Evolutionary conservation across 495 filamentous ascomycete species (phyloP).

Genomic region (Neurospora intermedia): DNA sequence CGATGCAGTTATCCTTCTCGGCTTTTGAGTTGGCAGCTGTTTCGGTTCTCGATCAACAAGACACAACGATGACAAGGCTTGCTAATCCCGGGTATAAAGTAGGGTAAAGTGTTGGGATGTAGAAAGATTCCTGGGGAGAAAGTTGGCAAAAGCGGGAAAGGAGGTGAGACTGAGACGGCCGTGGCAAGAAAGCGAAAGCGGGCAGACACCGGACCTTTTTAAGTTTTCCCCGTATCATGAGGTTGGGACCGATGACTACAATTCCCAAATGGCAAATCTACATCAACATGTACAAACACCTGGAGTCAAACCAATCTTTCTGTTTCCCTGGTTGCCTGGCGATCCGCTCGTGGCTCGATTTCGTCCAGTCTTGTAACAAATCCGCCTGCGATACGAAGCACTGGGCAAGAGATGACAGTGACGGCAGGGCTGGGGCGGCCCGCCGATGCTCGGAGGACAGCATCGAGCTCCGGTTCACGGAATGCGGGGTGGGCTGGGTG

Average conservation of each 20-base stretch:
- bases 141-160: neutral
- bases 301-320: neutral
- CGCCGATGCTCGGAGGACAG: conserved; percentile 22
- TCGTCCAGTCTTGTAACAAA: neutral
- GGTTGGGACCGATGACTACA: neutral
- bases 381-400: neutral
- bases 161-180: neutral
- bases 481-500: conserved; percentile 24
- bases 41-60: neutral
- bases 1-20: neutral
- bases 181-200: neutral
- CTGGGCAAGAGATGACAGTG: neutral
- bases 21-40: neutral
- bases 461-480: conserved; percentile 23
- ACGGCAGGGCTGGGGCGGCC: conserved; percentile 1
- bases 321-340: neutral
- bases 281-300: neutral
- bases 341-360: neutral
- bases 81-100: neutral
- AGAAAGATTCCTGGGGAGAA: neutral
- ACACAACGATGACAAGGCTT: neutral
- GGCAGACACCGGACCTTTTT: neutral
- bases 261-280: neutral
- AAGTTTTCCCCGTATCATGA: neutral
- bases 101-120: neutral